Evolutionary conservation across 139 green algal species (phyloP).

Genomic region (Chlamydomonas schloesseri): DNA sequence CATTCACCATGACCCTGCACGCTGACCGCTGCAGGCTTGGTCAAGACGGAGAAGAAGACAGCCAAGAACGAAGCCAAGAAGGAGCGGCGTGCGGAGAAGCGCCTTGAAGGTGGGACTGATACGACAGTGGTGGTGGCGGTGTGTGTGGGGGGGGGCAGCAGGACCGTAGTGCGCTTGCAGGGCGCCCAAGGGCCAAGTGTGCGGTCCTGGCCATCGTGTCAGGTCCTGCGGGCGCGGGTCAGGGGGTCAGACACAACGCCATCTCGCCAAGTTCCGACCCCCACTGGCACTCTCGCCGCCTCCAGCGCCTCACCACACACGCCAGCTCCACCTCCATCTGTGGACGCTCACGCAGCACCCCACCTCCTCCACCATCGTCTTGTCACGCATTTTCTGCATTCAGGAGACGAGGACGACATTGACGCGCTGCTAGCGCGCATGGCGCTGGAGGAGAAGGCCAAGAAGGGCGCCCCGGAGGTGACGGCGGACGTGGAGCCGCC

Average conservation of each 20-base stretch:
- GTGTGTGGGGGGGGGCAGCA: background rate
- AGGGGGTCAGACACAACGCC: no score
- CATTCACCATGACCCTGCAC: no score
- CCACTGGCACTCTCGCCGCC: no score
- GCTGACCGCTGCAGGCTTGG: slow-evolving; percentile 68
- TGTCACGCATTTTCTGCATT: no score
- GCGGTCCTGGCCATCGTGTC: no score
- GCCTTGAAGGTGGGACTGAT: slow-evolving; percentile 19
- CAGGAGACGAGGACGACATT: slow-evolving; percentile 89
- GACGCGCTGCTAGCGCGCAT: slow-evolving; percentile 87
- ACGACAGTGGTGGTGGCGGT: background rate
- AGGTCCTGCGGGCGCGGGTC: no score
- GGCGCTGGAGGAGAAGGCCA: slow-evolving; percentile 72
- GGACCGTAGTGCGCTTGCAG: no score
- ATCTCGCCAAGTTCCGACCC: no score
- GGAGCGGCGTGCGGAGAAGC: slow-evolving; percentile 61
- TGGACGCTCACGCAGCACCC: no score
- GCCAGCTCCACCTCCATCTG: no score
- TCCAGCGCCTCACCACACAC: no score
- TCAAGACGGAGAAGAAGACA: slow-evolving; percentile 91
- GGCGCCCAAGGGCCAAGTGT: no score
- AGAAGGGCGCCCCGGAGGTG: slow-evolving; percentile 62
- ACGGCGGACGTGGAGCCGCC: slow-evolving; percentile 72
- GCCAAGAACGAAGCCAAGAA: slow-evolving; percentile 81
- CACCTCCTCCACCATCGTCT: background rate